Evolutionary conservation across 345 rosid species (phyloP).

Genomic region (Erysimum cheiranthoides): DNA sequence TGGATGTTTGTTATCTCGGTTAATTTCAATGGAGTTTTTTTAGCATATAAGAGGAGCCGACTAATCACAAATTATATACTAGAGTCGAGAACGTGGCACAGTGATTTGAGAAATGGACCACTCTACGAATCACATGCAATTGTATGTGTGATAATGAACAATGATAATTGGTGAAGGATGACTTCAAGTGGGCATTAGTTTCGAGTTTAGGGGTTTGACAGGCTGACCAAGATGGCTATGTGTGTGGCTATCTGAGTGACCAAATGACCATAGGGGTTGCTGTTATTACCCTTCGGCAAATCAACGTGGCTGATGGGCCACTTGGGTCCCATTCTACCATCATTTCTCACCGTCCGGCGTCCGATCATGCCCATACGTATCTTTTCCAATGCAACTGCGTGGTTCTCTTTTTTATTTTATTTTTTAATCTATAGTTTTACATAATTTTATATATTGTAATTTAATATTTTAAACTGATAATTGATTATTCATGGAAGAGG

Average conservation of each 20-base stretch:
- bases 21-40: not conserved
- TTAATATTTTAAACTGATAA: not conserved
- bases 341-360: conserved; percentile 36
- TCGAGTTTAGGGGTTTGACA: conserved; percentile 36
- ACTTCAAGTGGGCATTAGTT: conserved; percentile 34
- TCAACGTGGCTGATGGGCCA: conserved; percentile 36
- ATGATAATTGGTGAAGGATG: conserved; percentile 14
- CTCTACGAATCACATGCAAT: conserved; percentile 30
- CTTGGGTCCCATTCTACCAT: conserved; percentile 16
- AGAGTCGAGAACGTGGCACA: not conserved
- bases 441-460: not conserved
- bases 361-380: conserved; percentile 33
- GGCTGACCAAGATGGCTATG: conserved; percentile 38
- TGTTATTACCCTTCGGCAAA: conserved; percentile 17
- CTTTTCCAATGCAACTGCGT: conserved; percentile 22
- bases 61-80: not conserved
- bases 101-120: conserved; percentile 37
- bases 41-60: not conserved
- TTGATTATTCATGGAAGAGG: conserved; percentile 38
- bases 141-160: conserved; percentile 27
- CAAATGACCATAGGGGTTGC: conserved; percentile 15
- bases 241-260: conserved; percentile 30
- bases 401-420: not conserved
- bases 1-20: not conserved
- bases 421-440: not conserved